Base-by-base conservation (phyloP, 164 flowering plant species). In the Sextonia rubra region DNA sequence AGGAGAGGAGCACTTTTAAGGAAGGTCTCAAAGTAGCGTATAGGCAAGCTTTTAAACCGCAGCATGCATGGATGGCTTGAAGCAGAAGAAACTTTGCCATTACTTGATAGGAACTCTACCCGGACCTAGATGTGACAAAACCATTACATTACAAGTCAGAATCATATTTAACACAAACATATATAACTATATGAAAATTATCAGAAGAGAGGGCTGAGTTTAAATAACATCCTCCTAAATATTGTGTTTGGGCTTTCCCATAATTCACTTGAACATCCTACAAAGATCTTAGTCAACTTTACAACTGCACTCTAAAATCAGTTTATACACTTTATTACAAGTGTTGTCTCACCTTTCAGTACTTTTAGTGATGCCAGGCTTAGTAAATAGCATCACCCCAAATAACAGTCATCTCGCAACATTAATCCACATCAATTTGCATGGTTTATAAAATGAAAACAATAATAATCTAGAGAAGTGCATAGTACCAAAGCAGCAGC, bases 31-130 rank as follows among this genome's bases (percentile, higher is more conserved):
- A 90, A 49, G 72, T 77, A 77, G 47, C 88, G 91, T 47, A 96
- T 76, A 47, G 89, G 87, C 55, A 80, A 68, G 80, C 98, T 93
- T 81, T 77, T 93, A 80, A 85, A 96, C 12, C 71, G 82, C 68
- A 92, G 69, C 90, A 90, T 92, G 80, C 88, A 83, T 22, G 93
- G 92, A 60, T 81, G 88, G 49, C 87, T 86, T 76, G 84, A 80
- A 77, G 88, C 83, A 11, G 90, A 80, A 62, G 87, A 82, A 15
- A 75, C 71, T 72, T 78, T 76, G 47, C 97, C 94, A 77, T 81
- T 74, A n/a, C 71, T 71, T 23, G 92, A 78, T 18, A 91, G 73
- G 77, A 87, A 85, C 24, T 93, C 98, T 25, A 89, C 91, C 75
- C 89, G 81, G 52, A 92, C 91, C 99, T 95, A 67, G 80, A 83